Base-by-base conservation (phyloP, 2,329 filamentous ascomycete species). In the Verticillium alfalfae region DNA sequence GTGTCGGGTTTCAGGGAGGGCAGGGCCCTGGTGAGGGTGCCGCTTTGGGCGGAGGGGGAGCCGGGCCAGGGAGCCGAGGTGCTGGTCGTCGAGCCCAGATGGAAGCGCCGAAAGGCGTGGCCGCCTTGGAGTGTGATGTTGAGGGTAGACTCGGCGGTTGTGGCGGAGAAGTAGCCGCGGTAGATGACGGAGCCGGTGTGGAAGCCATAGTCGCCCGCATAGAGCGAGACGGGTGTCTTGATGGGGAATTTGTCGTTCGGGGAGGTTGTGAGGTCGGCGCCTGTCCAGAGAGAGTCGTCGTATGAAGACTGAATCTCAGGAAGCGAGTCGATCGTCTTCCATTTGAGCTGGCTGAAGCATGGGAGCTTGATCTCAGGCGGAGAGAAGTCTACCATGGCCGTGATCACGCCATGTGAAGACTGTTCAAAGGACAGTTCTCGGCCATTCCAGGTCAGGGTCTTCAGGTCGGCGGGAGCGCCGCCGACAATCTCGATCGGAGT, bases 161-260 rank as follows among this genome's bases (percentile, higher is more conserved):
- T 81, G 5, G 89, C 85, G 1, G 77, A 81, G 70, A 94, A 93
- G 66, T 86, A 80, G 0, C 89, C 90, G 1, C 90, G 84, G 77
- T 85, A 93, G 57, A 93, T 67, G 0, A 93, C 78, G 1, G 84
- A 84, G 3, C 90, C 90, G 0, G 86, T 81, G 70, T 91, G 81
- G 73, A 87, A 93, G 31, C 90, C 90, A 68, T 93, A 93, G 72
- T 93, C 90, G 16, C 84, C 84, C 0, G 81, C 81, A 68, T 89
- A 91, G 0, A 93, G 81, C 0, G 85, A 87, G 0, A 84, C 86
- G 0, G 89, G 86, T 0, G 90, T 93, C 0, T 78, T 81, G 2
- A 88, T 75, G 2, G 81, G 75, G 26, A 74, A 69, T 18, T 79
- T 76, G 0, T 83, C 84, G 71, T 92, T 92, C 69, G 84, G 84